Evolutionary conservation across 345 rosid species (phyloP).

Genomic region (Toxicodendron radicans): DNA sequence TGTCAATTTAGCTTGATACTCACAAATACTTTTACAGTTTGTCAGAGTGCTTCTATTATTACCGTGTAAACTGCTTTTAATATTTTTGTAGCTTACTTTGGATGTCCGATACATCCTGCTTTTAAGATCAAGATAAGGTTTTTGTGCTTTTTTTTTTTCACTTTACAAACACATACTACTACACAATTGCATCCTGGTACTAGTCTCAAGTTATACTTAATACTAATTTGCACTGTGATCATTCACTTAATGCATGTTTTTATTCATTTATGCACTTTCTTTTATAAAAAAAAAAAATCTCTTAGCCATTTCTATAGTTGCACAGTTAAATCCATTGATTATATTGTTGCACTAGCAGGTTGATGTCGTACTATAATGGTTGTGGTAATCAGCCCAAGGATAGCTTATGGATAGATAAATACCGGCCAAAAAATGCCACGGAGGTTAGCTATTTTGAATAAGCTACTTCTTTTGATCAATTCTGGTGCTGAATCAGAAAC

Average conservation of each 20-base stretch:
- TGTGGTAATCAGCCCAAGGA: slow-evolving; percentile 41
- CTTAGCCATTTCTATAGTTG: neutral
- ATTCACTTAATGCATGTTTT: neutral
- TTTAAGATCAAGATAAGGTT: neutral
- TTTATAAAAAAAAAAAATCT: no score
- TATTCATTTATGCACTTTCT: neutral
- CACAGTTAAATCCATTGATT: slow-evolving; percentile 1
- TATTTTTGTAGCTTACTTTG: neutral
- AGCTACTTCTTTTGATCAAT: slow-evolving; percentile 13
- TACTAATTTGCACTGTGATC: neutral
- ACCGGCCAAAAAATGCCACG: slow-evolving; percentile 64
- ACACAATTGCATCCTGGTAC: neutral
- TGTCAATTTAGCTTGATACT: neutral
- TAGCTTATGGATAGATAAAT: slow-evolving; percentile 79
- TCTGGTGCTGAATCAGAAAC: neutral
- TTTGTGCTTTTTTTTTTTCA: neutral
- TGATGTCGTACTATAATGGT: slow-evolving; percentile 25
- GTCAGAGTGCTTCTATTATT: neutral
- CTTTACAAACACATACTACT: no score
- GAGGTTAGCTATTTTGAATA: slow-evolving; percentile 57
- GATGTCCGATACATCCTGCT: no score
- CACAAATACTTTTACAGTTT: neutral
- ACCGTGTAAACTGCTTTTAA: neutral
- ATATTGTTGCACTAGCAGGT: slow-evolving; percentile 28
- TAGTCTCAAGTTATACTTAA: slow-evolving; percentile 9